Evolutionary conservation across 306 rosid species (phyloP), one percentile per base, ranked within the genome.

Genomic region (Abrus pulchellus): DNA sequence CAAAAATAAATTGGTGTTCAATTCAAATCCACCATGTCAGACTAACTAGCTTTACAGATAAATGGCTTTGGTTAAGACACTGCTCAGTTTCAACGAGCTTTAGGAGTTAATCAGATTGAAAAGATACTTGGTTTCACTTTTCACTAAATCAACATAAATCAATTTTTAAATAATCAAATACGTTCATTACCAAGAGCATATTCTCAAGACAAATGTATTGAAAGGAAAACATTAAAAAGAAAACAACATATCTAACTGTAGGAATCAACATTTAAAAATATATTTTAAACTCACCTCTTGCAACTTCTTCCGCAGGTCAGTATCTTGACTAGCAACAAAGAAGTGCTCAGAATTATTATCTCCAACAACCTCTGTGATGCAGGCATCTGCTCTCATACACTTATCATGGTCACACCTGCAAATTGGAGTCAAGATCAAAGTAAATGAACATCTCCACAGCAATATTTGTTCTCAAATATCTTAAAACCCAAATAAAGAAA

Each of bases 261-360:
- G 36, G 1, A 62, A 65, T 36, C 3, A 66, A 65, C 61, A 70
- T 36, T 9, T 40, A 38, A 40, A 6, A 47, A 32, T 56, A 33
- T 45, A 20, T 13, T 5, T 71, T 20, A 20, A 20, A 80, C 79
- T 67, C 48, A 91, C 97, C 97, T 91, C 85, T 80, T 81, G 90
- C 71, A 92, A 81, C 74, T 85, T 76, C 52, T 83, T 78, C 50
- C 94, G 90, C 76, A 91, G 80, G 33, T 89, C 91, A 69, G 64
- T 9, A 32, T 94, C 94, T 77, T 92, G 97, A 81, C 91, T 90
- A 76, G 93, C 94, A 80, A 92, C 87, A 86, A 94, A 91, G 63
- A 94, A 94, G 82, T 92, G 98, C 80, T 86, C 92, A 0, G 90
- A 73, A 85, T 94, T 94, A 34, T 83, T 87, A 70, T 90, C 77